Evolutionary conservation across 2,329 filamentous ascomycete genomes (phyloP).

Genomic region (Diaporthe sp.): DNA sequence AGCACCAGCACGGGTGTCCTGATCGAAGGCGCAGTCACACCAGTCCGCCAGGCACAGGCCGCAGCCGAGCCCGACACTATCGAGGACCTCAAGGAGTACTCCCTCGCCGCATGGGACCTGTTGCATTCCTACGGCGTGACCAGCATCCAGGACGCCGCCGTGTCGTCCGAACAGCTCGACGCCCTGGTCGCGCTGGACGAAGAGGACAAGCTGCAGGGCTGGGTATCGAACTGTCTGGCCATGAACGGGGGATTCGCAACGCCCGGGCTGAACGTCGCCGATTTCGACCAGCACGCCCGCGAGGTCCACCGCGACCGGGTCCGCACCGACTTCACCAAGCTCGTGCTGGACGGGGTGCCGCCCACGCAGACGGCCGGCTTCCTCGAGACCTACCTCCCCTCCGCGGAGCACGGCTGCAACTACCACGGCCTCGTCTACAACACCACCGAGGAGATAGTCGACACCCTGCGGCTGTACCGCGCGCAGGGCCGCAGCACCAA

Average conservation of each 20-base stretch:
- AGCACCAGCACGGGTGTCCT: neutral
- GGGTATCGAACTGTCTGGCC: conserved; percentile 7
- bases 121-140: neutral
- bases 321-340: conserved; percentile 8
- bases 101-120: neutral
- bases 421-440: neutral
- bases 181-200: neutral
- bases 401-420: neutral
- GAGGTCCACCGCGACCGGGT: neutral
- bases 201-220: neutral
- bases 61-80: neutral
- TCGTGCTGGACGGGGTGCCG: neutral
- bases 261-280: neutral
- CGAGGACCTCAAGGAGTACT: neutral
- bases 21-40: neutral
- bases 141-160: neutral
- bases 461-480: neutral
- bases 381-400: neutral
- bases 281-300: conserved; percentile 1
- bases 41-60: neutral
- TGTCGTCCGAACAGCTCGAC: neutral
- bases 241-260: neutral
- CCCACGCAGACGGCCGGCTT: neutral
- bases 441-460: neutral
- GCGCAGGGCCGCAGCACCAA: neutral